Percentiles rank a stretch among this genome's conserved stretches.
phyloP scores from a whole-genome alignment of 768 basidiomycete genomes.

The Trametes sanguinea region DNA sequence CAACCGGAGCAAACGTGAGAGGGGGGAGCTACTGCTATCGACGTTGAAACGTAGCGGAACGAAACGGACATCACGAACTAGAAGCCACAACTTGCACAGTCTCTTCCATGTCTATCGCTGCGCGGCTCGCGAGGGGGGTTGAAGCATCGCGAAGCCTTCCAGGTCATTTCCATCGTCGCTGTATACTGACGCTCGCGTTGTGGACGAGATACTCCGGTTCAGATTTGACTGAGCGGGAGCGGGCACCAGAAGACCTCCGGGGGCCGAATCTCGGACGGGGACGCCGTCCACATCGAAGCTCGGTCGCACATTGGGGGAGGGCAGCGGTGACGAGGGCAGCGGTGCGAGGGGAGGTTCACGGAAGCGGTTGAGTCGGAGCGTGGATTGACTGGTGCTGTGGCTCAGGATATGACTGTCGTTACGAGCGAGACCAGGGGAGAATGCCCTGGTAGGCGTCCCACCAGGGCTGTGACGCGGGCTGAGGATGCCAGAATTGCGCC shows the following conservation, averaged over 20 bases:
- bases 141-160: conserved; percentile 18
- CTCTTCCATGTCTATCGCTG: neutral
- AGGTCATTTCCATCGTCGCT: conserved; percentile 7
- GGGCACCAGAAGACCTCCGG: conserved; percentile 1
- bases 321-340: conserved; percentile 29
- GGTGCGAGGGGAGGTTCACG: conserved; percentile 31
- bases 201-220: neutral
- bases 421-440: neutral
- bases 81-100: too few relatives aligned
- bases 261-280: conserved; percentile 1
- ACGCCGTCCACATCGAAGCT: conserved; percentile 16
- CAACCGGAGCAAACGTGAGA: neutral
- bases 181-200: conserved; percentile 13
- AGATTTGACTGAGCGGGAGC: neutral
- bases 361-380: conserved; percentile 8
- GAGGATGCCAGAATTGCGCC: neutral
- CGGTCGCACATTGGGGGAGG: conserved; percentile 18
- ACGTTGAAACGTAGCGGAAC: too few relatives aligned
- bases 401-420: neutral
- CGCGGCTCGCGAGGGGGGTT: conserved; percentile 8
- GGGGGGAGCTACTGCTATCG: neutral
- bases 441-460: neutral
- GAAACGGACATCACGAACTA: too few relatives aligned
- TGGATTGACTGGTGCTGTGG: conserved; percentile 3
- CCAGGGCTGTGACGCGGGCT: neutral